Base-by-base conservation (phyloP, 164 flowering plant genomes). In the Magnolia kwangsiensis region DNA sequence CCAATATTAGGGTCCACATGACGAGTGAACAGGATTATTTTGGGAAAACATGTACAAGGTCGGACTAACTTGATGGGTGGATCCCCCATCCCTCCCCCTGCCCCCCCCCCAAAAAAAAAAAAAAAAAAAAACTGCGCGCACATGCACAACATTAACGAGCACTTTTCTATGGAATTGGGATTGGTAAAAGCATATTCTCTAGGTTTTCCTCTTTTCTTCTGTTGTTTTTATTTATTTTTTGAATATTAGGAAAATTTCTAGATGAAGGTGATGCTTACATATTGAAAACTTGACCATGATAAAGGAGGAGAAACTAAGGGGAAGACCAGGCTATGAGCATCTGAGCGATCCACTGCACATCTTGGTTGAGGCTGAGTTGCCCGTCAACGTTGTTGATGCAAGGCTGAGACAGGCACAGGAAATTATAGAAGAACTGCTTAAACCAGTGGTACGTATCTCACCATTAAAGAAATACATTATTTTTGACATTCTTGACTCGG, bases 291-390 rank as follows among this genome's bases (percentile, higher is more conserved):
- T 18, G 68, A 21, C n/a, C 27, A 19, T 50, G 21, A 51, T 81
- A 7, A 61, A 92, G 98, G 98, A 93, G 83, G 98, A 93, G 72
- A 90, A 87, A 64, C 78, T 92, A 19, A 88, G 88, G 75, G 98
- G 86, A 55, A 92, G 89, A 82, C 91, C 95, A 63, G 98, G 98
- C 10, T 93, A 92, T 72, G 98, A 92, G 81, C 98, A 93, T 79
- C 87, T 94, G 10, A 92, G 88, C 72, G 98, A 93, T 78, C 98
- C 92, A 1, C 80, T 94, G 27, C 96, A 94, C 69, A 81, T 94
- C 29, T 77, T 94, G 76, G 80, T 94, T 72, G 98, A 94, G 79
- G 98, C 94, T 68, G 96, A 94, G 78, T 88, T 92, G 72, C 97
- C 98, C 7, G 89, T 85, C 55, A 90, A 89, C 69, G 74, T 87